Percentiles rank a stretch among this genome's conserved stretches.
These are phyloP conservation scores for Epichloe gansuensis DNA, from an alignment of 2,329 filamentous ascomycete genomes.

Conservation along the genomic window DNA sequence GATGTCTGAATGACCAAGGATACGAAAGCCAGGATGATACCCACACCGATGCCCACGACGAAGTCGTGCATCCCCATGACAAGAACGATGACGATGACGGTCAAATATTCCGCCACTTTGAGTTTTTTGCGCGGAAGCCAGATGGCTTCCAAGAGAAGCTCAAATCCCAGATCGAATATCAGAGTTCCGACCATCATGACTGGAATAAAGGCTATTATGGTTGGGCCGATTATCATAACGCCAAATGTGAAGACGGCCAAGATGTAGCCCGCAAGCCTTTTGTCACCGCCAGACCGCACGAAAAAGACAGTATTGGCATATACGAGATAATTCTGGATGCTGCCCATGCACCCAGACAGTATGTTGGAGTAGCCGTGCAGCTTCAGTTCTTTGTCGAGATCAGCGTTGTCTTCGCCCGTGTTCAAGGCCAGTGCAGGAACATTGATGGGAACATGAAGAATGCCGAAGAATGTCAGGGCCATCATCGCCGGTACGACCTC, in stretches of 20 bases:
- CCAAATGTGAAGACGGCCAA: slow-evolving; percentile 68
- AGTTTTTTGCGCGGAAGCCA: slow-evolving; percentile 82
- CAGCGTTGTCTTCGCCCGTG: slow-evolving; percentile 81
- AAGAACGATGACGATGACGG: slow-evolving; percentile 76
- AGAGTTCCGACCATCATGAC: slow-evolving; percentile 93
- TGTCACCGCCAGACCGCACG: slow-evolving; percentile 82
- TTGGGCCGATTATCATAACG: slow-evolving; percentile 74
- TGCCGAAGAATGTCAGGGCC: slow-evolving; percentile 91
- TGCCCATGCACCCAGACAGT: slow-evolving; percentile 72
- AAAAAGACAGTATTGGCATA: slow-evolving; percentile 98
- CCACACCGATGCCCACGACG: slow-evolving; percentile 82
- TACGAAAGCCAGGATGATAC: slow-evolving; percentile 81
- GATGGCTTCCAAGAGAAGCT: slow-evolving; percentile 77
- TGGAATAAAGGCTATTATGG: slow-evolving; percentile 84
- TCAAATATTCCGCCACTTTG: slow-evolving; percentile 76
- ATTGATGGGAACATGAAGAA: slow-evolving; percentile 95
- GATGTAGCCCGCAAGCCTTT: slow-evolving; percentile 72
- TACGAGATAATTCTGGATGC: slow-evolving; percentile 92
- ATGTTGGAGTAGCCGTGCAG: slow-evolving; percentile 91
- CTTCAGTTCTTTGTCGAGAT: slow-evolving; percentile 81
- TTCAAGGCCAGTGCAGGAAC: slow-evolving; percentile 86
- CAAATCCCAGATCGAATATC: slow-evolving; percentile 90
- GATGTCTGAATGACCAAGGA: slow-evolving; percentile 89
- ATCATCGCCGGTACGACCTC: slow-evolving; percentile 90
- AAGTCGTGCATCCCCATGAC: slow-evolving; percentile 98